Evolutionary conservation across 768 basidiomycete genomes (phyloP).

Genomic region (Porpolomopsis calyptriformis): DNA sequence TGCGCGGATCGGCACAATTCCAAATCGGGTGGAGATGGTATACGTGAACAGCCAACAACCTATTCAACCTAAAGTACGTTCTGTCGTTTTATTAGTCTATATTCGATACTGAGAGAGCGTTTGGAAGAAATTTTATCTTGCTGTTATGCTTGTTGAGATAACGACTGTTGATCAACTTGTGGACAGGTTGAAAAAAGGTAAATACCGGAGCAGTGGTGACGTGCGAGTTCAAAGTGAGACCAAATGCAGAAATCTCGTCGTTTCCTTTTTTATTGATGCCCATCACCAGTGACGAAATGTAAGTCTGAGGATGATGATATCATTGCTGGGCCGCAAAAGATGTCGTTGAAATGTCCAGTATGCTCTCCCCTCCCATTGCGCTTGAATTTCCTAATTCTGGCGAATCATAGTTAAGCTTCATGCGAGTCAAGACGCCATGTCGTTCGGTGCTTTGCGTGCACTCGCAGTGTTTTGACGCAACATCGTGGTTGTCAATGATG

Average conservation of each 20-base stretch:
- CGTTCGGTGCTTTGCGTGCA: slow-evolving; percentile 85
- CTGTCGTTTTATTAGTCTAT: neutral
- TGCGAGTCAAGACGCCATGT: slow-evolving; percentile 74
- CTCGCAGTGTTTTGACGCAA: slow-evolving; percentile 90
- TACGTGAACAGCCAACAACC: slow-evolving; percentile 86
- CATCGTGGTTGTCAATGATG: slow-evolving; percentile 90
- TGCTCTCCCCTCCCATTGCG: slow-evolving; percentile 19
- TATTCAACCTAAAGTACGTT: slow-evolving; percentile 53
- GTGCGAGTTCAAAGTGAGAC: slow-evolving; percentile 59
- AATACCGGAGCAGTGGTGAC: slow-evolving; percentile 51
- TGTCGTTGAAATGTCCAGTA: slow-evolving; percentile 92
- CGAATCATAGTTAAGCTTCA: slow-evolving; percentile 59
- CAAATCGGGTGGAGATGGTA: slow-evolving; percentile 74
- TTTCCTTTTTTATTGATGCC: slow-evolving; percentile 7
- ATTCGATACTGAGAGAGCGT: neutral
- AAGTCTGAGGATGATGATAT: slow-evolving; percentile 82
- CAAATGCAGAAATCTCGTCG: slow-evolving; percentile 8
- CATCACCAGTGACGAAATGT: slow-evolving; percentile 42
- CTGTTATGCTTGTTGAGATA: slow-evolving; percentile 75
- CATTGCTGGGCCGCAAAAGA: slow-evolving; percentile 75
- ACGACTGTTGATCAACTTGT: slow-evolving; percentile 64
- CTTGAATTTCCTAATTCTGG: slow-evolving; percentile 1
- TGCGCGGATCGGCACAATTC: slow-evolving; percentile 26
- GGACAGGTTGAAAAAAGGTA: slow-evolving; percentile 55
- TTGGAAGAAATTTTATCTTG: slow-evolving; percentile 75